These are phyloP conservation scores for Candida nanaspora DNA, from an alignment of 805 yeast species.

Conservation along the genomic window DNA sequence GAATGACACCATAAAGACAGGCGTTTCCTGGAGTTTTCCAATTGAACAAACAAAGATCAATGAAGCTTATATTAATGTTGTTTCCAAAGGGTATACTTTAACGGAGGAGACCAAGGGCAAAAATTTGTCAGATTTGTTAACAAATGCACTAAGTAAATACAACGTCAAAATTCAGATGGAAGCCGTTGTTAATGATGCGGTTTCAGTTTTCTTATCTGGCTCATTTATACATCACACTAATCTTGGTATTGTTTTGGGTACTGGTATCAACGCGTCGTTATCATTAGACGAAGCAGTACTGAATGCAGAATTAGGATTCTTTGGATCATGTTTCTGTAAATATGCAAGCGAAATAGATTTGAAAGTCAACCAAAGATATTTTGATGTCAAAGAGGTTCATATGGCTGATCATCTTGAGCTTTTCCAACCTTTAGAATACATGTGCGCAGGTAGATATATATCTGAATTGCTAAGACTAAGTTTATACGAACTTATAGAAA, in stretches of 20 bases:
- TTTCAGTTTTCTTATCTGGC: constrained; percentile 58
- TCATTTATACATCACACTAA: constrained; percentile 24
- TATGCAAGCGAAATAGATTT: constrained; percentile 30
- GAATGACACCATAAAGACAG: constrained; percentile 26
- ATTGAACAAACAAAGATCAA: constrained; percentile 33
- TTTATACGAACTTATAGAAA: constrained; percentile 26
- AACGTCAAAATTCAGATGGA: constrained; percentile 29
- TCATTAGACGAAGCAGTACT: constrained; percentile 22
- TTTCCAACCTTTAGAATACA: constrained; percentile 50
- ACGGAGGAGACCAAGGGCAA: constrained; percentile 32
- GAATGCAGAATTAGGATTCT: constrained; percentile 51
- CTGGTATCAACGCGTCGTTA: constrained; percentile 58
- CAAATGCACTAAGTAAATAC: constrained; percentile 21
- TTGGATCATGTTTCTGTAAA: constrained; percentile 33
- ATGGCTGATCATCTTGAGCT: constrained; percentile 17
- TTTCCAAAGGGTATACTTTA: constrained; percentile 57
- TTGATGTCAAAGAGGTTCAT: constrained; percentile 21
- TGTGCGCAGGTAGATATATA: constrained; percentile 50
- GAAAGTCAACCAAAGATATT: constrained; percentile 20
- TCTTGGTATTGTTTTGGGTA: constrained; percentile 59
- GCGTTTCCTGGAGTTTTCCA: constrained; percentile 56
- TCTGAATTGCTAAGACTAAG: constrained; percentile 45
- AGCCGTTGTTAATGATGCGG: constrained; percentile 51
- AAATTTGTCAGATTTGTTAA: constrained; percentile 37
- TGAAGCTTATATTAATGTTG: constrained; percentile 38